Evolutionary conservation across 805 yeast genomes (phyloP).

Genomic region (Metschnikowia shivogae): DNA sequence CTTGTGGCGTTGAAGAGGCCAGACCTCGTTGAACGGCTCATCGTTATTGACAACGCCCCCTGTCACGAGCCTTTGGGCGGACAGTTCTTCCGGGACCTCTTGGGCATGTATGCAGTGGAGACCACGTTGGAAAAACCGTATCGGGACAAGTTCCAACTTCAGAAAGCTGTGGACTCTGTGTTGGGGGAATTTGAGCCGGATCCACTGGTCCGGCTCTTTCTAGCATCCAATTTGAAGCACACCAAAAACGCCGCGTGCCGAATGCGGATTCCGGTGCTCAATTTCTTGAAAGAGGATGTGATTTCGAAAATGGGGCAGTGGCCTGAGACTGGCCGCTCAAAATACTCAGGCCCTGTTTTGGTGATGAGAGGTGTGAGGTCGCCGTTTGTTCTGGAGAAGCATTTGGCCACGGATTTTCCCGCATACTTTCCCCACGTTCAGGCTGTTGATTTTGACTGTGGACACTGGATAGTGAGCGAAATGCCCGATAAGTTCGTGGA

Average conservation of each 20-base stretch:
- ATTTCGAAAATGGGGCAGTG: slow-evolving; percentile 14
- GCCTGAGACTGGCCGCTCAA: slow-evolving; percentile 17
- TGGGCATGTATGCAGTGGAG: slow-evolving; percentile 38
- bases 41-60: slow-evolving; percentile 51
- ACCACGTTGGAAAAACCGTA: slow-evolving; percentile 2
- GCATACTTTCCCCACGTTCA: slow-evolving; percentile 23
- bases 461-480: slow-evolving; percentile 41
- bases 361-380: slow-evolving; percentile 45
- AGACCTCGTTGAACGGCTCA: slow-evolving; percentile 34
- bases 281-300: slow-evolving; percentile 12
- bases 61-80: slow-evolving; percentile 30
- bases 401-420: slow-evolving; percentile 19
- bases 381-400: slow-evolving; percentile 34
- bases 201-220: slow-evolving; percentile 30
- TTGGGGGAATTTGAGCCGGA: slow-evolving; percentile 24
- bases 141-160: slow-evolving; percentile 2
- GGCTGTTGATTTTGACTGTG: slow-evolving; percentile 22
- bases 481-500: slow-evolving; percentile 29
- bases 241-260: slow-evolving; percentile 1
- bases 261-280: slow-evolving; percentile 16
- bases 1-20: slow-evolving; percentile 40
- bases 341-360: slow-evolving; percentile 32
- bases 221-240: slow-evolving; percentile 35
- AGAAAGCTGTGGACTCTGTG: slow-evolving; percentile 18
- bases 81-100: slow-evolving; percentile 32